Conservation (phyloP, 805 yeast species). For the Lipomyces spencermartinsiae region DNA sequence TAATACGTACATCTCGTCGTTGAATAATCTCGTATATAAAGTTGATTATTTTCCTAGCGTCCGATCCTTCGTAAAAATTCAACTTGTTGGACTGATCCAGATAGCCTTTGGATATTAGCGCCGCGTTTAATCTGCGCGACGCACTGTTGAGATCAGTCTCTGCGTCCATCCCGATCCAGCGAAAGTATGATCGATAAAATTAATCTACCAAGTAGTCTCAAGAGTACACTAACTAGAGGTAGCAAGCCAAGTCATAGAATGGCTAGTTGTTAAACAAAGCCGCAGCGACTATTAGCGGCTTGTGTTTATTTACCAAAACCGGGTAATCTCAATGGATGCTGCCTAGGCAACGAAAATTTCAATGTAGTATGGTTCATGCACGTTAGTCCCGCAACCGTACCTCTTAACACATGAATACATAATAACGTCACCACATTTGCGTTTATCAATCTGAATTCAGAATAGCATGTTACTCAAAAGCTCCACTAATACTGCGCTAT, state of each 20-base stretch:
- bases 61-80: constrained; percentile 23
- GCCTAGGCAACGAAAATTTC: constrained; percentile 3
- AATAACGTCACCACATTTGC: no score
- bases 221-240: not conserved
- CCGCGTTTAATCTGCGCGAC: constrained; percentile 29
- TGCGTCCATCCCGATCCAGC: constrained; percentile 24
- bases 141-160: constrained; percentile 35
- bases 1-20: constrained; percentile 22
- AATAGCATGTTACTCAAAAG: no score
- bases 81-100: constrained; percentile 13
- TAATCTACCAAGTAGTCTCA: not conserved
- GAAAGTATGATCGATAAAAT: not conserved
- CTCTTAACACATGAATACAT: no score
- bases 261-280: no score
- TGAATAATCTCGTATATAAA: constrained; percentile 29
- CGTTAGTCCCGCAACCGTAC: not conserved
- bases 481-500: no score
- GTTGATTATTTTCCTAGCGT: constrained; percentile 31
- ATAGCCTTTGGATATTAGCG: constrained; percentile 31
- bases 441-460: no score
- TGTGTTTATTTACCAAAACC: not conserved
- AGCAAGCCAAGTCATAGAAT: not conserved
- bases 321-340: not conserved
- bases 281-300: not conserved
- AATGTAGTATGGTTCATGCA: no score